These are phyloP conservation scores for Ogataea nakhonphanomensis DNA, from an alignment of 805 yeast genomes.

Conservation along the genomic window DNA sequence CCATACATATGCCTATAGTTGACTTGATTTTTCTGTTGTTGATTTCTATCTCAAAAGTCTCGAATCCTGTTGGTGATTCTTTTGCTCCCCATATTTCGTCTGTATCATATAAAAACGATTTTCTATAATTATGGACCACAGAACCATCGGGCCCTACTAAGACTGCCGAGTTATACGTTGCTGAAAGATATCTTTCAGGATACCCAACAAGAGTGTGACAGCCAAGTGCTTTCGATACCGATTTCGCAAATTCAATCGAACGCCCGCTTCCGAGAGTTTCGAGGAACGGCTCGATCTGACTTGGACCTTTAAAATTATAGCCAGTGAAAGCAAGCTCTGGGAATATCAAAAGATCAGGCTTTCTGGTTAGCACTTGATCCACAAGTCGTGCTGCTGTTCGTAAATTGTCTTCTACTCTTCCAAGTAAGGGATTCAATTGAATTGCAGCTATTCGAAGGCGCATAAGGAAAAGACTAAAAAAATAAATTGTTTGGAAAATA, in stretches of 20 bases:
- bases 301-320: constrained; percentile 55
- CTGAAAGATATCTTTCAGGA: constrained; percentile 53
- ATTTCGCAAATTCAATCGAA: constrained; percentile 53
- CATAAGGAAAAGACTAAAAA: constrained; percentile 28
- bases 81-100: constrained; percentile 79
- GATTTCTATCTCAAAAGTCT: constrained; percentile 43
- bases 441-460: constrained; percentile 58
- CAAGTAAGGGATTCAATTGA: constrained; percentile 65
- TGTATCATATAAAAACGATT: constrained; percentile 70
- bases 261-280: constrained; percentile 41
- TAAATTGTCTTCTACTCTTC: constrained; percentile 53
- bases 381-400: constrained; percentile 43
- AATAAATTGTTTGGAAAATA: constrained; percentile 5
- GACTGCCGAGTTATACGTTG: constrained; percentile 68
- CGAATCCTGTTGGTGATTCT: constrained; percentile 64
- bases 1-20: constrained; percentile 91
- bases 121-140: constrained; percentile 64
- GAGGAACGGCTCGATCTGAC: constrained; percentile 53
- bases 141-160: constrained; percentile 59
- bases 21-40: constrained; percentile 35
- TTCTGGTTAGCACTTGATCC: constrained; percentile 18
- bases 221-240: constrained; percentile 43
- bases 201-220: constrained; percentile 80
- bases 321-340: constrained; percentile 89
- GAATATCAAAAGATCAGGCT: constrained; percentile 65